These are phyloP conservation scores for Mortierella sp. DNA, from an alignment of 371 early-diverging fungal genomes.

Conservation along the genomic window DNA sequence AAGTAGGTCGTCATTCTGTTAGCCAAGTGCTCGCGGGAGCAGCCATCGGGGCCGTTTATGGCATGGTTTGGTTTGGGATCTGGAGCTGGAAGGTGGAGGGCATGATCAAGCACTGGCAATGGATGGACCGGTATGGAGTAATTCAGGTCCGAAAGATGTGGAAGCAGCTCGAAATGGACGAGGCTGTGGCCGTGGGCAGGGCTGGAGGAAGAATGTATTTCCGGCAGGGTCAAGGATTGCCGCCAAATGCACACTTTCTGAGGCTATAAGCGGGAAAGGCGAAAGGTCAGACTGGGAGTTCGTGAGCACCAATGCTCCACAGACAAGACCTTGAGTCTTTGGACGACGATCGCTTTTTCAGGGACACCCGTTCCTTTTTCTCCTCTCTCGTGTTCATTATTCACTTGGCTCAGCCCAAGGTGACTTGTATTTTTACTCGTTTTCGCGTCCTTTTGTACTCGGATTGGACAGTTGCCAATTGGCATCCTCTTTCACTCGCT, in stretches of 20 bases:
- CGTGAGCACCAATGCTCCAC: no score
- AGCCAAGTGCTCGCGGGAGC: conserved; percentile 64
- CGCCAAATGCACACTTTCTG: conserved; percentile 19
- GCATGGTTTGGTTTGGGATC: conserved; percentile 53
- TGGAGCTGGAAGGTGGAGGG: conserved; percentile 57
- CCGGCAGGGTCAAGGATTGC: conserved; percentile 27
- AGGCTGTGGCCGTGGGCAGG: conserved; percentile 26
- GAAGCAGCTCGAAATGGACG: conserved; percentile 52
- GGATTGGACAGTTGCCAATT: no score
- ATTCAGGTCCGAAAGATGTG: conserved; percentile 54
- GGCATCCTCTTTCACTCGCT: no score
- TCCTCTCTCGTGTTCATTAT: no score
- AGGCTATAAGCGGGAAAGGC: conserved; percentile 5
- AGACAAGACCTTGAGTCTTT: no score
- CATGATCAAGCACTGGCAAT: conserved; percentile 55
- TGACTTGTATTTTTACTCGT: no score
- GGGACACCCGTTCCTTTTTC: no score
- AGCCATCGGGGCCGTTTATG: conserved; percentile 53
- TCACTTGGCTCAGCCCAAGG: no score
- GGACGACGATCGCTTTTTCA: no score
- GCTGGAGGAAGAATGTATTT: conserved; percentile 44
- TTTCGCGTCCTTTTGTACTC: no score
- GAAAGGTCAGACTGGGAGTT: background rate
- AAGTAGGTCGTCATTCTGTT: conserved; percentile 61
- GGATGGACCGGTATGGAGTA: conserved; percentile 55